Conservation (phyloP, 768 basidiomycete genomes). For the Lactarius tabidus region DNA sequence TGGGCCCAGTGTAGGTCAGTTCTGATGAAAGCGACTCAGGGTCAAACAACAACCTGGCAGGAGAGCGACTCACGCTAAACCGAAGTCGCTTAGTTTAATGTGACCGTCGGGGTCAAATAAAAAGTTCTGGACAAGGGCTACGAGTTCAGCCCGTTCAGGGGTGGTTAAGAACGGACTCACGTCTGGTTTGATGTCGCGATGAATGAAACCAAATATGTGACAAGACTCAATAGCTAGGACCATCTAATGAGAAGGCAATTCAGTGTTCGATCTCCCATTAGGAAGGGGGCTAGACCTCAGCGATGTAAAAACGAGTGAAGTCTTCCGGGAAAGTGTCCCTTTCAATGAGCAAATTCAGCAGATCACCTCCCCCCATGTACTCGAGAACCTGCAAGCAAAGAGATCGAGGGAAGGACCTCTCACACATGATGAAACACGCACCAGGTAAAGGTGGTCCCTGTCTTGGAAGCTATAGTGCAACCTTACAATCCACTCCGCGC, state of each 20-base stretch:
- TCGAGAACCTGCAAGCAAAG: slow-evolving; percentile 71
- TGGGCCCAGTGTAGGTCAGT: slow-evolving; percentile 97
- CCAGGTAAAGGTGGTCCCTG: slow-evolving; percentile 90
- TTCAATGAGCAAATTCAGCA: slow-evolving; percentile 93
- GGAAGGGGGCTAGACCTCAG: slow-evolving; percentile 58
- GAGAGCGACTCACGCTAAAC: slow-evolving; percentile 71
- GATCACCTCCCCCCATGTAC: slow-evolving; percentile 95
- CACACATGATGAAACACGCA: slow-evolving; percentile 38
- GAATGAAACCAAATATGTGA: slow-evolving; percentile 94
- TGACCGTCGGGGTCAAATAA: slow-evolving; percentile 92
- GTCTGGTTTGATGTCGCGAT: slow-evolving; percentile 96
- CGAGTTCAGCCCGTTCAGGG: slow-evolving; percentile 3
- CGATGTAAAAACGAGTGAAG: slow-evolving; percentile 90
- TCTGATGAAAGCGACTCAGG: slow-evolving; percentile 36
- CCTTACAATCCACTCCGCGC: slow-evolving; percentile 91
- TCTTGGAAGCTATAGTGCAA: slow-evolving; percentile 95
- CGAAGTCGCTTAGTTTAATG: slow-evolving; percentile 93
- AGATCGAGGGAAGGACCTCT: slow-evolving; percentile 41
- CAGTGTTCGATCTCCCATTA: slow-evolving; percentile 5
- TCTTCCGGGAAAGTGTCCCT: slow-evolving; percentile 86
- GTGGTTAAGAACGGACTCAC: slow-evolving; percentile 40
- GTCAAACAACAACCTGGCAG: not conserved
- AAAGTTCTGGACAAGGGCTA: slow-evolving; percentile 66
- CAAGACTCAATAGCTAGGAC: slow-evolving; percentile 89
- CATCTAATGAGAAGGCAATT: slow-evolving; percentile 54